These are phyloP conservation scores for Marasmius oreades DNA, from an alignment of 1,284 basidiomycete genomes.

Conservation along the genomic window DNA sequence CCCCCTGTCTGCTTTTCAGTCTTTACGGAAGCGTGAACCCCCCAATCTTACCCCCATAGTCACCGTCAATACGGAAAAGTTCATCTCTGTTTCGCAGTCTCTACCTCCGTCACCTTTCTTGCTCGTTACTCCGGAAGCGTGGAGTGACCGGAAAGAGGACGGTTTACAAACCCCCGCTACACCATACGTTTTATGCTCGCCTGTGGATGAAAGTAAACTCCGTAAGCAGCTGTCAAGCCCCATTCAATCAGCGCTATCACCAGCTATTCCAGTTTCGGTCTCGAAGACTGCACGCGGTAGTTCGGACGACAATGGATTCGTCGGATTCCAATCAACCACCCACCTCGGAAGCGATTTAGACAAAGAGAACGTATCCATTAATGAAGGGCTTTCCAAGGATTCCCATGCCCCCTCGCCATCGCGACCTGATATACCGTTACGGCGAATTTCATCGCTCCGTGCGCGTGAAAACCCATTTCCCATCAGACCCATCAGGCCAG, in stretches of 20 bases:
- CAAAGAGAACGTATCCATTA: no score
- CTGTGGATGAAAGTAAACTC: background rate
- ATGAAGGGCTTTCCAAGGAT: no score
- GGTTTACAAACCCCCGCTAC: background rate
- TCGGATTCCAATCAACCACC: no score
- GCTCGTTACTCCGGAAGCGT: conserved; percentile 6
- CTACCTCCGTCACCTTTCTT: conserved; percentile 11
- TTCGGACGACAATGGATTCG: background rate
- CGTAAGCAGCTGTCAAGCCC: background rate
- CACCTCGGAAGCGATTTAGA: no score
- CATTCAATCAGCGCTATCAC: background rate
- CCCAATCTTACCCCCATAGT: no score
- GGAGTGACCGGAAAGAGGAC: background rate
- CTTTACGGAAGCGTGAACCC: no score
- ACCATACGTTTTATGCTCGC: conserved; percentile 7
- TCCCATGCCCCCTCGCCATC: background rate
- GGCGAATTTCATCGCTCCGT: background rate
- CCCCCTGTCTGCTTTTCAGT: no score
- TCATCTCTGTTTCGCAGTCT: conserved; percentile 2
- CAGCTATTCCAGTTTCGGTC: conserved; percentile 1
- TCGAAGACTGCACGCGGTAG: conserved; percentile 8
- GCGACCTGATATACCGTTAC: background rate
- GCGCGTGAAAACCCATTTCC: conserved; percentile 10
- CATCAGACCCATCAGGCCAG: conserved; percentile 6
- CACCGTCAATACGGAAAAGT: no score